Evolutionary conservation across 345 rosid species (phyloP), one percentile per base, ranked within the genome.

Genomic region (Carallia brachiata): DNA sequence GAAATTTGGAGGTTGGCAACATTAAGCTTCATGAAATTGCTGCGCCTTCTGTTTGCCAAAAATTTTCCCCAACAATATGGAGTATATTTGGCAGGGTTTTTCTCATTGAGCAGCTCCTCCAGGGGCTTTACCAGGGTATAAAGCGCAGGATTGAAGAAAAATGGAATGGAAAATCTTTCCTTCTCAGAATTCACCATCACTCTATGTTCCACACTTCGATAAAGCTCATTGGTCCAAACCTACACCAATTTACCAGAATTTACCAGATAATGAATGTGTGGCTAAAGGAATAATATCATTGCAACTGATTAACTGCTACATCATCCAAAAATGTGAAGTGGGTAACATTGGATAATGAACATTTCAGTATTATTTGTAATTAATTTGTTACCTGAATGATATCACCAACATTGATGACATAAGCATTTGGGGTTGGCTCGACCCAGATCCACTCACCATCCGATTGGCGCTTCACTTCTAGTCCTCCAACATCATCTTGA

Each of bases 401-500:
- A 54, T 93, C 85, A 36, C 97, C 97, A 66, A 90, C 72, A 68
- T 91, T 91, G 78, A 93, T 84, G 68, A 91, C 83, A 58, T 70
- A 89, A 6, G 96, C 84, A 71, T 91, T 71, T 0, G 81, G 77
- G 36, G 52, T 76, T 2, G 96, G 89, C 62, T 72, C 79, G n/a
- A 91, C 84, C 0, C 80, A 66, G 60, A 84, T 65, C 98, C 98
- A 93, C 62, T 77, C 84, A 5, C 94, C 94, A 48, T 90, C 96
- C 0, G 84, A 83, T 81, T 87, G 88, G 28, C 91, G 72, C 65
- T 79, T 80, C 6, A 93, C 88, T 81, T 93, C 83, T 8, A 93
- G 73, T 23, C 97, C 98, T 56, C 94, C 96, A 2, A 93, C 96
- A 6, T 79, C 75, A 64, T 93, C 98, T 67, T 93, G 94, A 27